Evolutionary conservation across 2,329 filamentous ascomycete species (phyloP), one percentile per base, ranked within the genome.

Genomic region (Ophidiomyces ophidiicola): DNA sequence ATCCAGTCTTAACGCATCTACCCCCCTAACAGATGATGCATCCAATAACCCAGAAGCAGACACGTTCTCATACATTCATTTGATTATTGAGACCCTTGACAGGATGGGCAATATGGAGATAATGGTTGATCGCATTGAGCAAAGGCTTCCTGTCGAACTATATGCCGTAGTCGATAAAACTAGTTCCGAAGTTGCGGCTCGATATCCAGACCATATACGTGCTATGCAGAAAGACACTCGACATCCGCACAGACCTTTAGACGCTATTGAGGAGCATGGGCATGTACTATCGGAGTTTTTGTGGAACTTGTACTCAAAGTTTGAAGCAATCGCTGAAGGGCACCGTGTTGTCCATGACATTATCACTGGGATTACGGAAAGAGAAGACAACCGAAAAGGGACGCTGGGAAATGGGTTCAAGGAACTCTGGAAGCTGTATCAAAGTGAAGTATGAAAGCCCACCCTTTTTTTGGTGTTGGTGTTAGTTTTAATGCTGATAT

Each of bases 351-450:
- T 96, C 42, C 86, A 96, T 58, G 90, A 96, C 58, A 82, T 92
- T 32, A 80, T 94, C 53, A 80, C 80, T 46, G 82, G 83, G 1
- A 82, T 98, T 43, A 77, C 88, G 39, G 77, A 80, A 46, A 77
- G 92, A 35, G 87, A 96, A 54, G 82, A 81, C 60, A 58, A 69
- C 35, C 60, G 56, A 36, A 70, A 72, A 40, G 80, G 66, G 65
- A 71, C 74, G 1, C 70, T 96, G 35, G 79, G 85, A 4, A 79
- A 85, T 40, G 86, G 86, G 41, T 98, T 98, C 62, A 90, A 88
- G 54, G 90, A 96, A 62, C 66, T 98, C 28, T 98, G 92, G 92
- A 94, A 94, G 55, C 68, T 98, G 5, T 88, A 94, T 53, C 90
- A 98, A 56, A 96, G 92, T 60, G 90, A 98, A 57, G 64, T 67